These are phyloP conservation scores for Mycena galericulata DNA, from an alignment of 768 basidiomycete species.

Conservation along the genomic window DNA sequence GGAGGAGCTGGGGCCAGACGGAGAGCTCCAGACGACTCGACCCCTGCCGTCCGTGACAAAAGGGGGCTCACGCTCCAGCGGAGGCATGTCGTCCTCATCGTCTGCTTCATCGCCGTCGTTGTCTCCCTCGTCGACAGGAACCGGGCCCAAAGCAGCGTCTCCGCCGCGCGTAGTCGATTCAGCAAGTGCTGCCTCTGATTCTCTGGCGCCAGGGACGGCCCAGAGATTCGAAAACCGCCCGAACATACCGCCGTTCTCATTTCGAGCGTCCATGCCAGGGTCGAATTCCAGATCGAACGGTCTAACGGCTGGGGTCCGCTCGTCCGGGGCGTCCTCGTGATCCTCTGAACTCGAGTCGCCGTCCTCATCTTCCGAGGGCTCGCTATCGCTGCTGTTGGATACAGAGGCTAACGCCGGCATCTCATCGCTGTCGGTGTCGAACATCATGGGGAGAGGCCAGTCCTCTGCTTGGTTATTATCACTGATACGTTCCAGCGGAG, in stretches of 20 bases:
- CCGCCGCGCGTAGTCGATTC: conserved; percentile 5
- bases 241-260: conserved; percentile 3
- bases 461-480: conserved; percentile 26
- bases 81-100: conserved; percentile 37
- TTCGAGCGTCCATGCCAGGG: conserved; percentile 6
- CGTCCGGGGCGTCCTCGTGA: conserved; percentile 1
- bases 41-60: conserved; percentile 77
- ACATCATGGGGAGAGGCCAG: conserved; percentile 21
- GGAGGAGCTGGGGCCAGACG: conserved; percentile 25
- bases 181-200: neutral
- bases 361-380: conserved; percentile 16
- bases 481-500: conserved; percentile 28
- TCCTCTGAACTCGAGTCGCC: conserved; percentile 5
- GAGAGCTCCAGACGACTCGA: conserved; percentile 63
- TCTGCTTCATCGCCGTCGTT: conserved; percentile 35
- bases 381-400: conserved; percentile 50
- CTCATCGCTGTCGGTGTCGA: conserved; percentile 38
- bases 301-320: conserved; percentile 6
- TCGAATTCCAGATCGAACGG: conserved; percentile 30
- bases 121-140: neutral
- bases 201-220: neutral
- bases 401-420: conserved; percentile 54
- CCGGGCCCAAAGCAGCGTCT: neutral
- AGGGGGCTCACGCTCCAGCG: conserved; percentile 52
- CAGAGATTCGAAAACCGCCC: conserved; percentile 14